Evolutionary conservation across 2,329 filamentous ascomycete genomes (phyloP), one percentile per base, ranked within the genome.

Genomic region (Penicillium expansum): DNA sequence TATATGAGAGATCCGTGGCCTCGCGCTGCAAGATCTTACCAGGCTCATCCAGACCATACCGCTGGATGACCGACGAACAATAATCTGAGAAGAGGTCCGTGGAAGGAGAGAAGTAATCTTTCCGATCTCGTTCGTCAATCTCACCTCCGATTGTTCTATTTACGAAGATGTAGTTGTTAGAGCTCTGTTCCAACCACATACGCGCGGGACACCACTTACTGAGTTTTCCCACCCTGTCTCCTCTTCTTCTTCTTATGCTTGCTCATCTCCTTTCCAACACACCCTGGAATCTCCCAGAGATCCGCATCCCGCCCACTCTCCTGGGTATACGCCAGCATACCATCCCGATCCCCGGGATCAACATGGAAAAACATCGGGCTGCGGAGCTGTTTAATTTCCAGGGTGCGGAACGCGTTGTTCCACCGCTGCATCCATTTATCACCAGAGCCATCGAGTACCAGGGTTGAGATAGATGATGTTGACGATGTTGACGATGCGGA

Each of bases 351-450:
- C 1, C 83, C 79, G 0, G 90, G 90, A 67, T 93, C 89, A 14
- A 90, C 80, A 67, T 94, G 90, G 76, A 91, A 93, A 67, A 92
- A 89, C 87, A 93, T 89, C 0, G 89, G 90, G 62, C 88, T 92
- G 16, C 90, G 81, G 38, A 94, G 76, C 65, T 92, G 84, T 1
- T 82, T 79, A 45, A 93, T 93, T 48, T 86, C 82, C 43, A 91
- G 84, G 3, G 82, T 83, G 32, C 80, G 77, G 73, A 93, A 93
- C 4, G 88, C 80, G 14, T 79, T 76, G 43, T 89, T 84, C 90
- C 90, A 93, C 39, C 84, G 80, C 10, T 81, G 74, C 79, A 93
- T 84, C 89, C 89, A 93, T 43, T 76, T 67, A 47, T 81, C 74
- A 0, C 82, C 83, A 0, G 83, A 83, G 1, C 82, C 83, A 65